phyloP scores from a whole-genome alignment of 2,329 filamentous ascomycete genomes.

The Arachnomyces sp. region DNA sequence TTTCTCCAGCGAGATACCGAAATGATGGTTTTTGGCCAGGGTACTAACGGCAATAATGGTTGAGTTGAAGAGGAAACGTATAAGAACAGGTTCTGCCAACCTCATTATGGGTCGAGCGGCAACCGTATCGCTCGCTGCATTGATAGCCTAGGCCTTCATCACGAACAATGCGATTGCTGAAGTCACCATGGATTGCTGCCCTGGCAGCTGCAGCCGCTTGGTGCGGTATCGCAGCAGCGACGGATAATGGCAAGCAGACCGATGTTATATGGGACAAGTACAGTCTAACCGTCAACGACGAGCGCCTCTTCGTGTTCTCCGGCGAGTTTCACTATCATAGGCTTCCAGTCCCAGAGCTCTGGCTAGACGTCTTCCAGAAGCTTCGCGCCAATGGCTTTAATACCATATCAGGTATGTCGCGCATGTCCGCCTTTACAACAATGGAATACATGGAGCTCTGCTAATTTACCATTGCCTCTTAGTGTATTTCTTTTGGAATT shows the following conservation, averaged over 20 bases:
- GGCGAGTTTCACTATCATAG: conserved; percentile 49
- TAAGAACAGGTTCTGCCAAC: too few relatives aligned
- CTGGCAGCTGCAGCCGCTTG: too few relatives aligned
- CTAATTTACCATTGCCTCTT: background rate
- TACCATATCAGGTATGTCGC: conserved; percentile 34
- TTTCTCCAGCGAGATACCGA: too few relatives aligned
- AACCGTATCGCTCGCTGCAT: too few relatives aligned
- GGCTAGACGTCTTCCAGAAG: conserved; percentile 49
- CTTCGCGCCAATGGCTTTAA: conserved; percentile 47
- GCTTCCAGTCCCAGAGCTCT: conserved; percentile 47
- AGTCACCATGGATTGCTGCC: too few relatives aligned
- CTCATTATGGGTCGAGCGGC: too few relatives aligned
- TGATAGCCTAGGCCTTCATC: too few relatives aligned
- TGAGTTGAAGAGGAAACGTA: too few relatives aligned
- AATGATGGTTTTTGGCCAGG: too few relatives aligned
- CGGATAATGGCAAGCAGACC: conserved; percentile 35
- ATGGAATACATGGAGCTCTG: background rate
- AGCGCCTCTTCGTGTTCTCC: conserved; percentile 40
- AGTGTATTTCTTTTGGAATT: conserved; percentile 27
- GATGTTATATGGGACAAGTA: conserved; percentile 46
- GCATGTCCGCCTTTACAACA: too few relatives aligned
- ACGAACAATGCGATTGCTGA: too few relatives aligned
- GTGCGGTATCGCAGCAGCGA: conserved; percentile 9
- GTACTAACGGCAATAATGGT: too few relatives aligned
- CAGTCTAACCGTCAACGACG: conserved; percentile 43